Evolutionary conservation across 2,329 filamentous ascomycete genomes (phyloP).

Genomic region (Sodiomyces alkalinus): DNA sequence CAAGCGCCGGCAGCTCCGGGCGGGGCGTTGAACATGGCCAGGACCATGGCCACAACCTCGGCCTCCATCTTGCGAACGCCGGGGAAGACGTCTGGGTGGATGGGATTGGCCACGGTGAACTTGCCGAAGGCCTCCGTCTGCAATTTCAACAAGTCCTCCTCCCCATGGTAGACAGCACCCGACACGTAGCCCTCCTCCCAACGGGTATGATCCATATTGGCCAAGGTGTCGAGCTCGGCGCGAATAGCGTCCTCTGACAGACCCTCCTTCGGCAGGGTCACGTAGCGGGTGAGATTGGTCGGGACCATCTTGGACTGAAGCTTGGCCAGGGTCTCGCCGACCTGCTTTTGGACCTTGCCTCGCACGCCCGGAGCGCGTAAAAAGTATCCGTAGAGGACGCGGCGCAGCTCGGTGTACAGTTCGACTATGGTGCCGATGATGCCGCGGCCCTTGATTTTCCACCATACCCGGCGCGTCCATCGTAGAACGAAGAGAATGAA

Average conservation of each 20-base stretch:
- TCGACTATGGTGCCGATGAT: conserved; percentile 64
- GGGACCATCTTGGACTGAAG: conserved; percentile 74
- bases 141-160: conserved; percentile 62
- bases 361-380: conserved; percentile 76
- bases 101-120: conserved; percentile 91
- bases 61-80: conserved; percentile 99
- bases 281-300: conserved; percentile 54
- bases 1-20: conserved; percentile 74
- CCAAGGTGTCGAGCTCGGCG: conserved; percentile 63
- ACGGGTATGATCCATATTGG: conserved; percentile 78
- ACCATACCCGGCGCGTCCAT: conserved; percentile 64
- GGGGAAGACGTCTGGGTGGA: conserved; percentile 96
- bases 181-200: conserved; percentile 96
- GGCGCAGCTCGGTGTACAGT: conserved; percentile 55
- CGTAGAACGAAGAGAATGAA: conserved; percentile 81
- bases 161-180: conserved; percentile 92
- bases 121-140: conserved; percentile 88
- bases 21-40: conserved; percentile 72
- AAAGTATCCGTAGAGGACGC: conserved; percentile 71
- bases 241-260: conserved; percentile 66
- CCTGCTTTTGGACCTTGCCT: conserved; percentile 69
- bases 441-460: conserved; percentile 81
- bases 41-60: conserved; percentile 90
- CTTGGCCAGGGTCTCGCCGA: conserved; percentile 65
- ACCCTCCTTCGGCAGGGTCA: conserved; percentile 68